These are phyloP conservation scores for Pichia sporocuriosa DNA, from an alignment of 805 yeast genomes.

Conservation along the genomic window DNA sequence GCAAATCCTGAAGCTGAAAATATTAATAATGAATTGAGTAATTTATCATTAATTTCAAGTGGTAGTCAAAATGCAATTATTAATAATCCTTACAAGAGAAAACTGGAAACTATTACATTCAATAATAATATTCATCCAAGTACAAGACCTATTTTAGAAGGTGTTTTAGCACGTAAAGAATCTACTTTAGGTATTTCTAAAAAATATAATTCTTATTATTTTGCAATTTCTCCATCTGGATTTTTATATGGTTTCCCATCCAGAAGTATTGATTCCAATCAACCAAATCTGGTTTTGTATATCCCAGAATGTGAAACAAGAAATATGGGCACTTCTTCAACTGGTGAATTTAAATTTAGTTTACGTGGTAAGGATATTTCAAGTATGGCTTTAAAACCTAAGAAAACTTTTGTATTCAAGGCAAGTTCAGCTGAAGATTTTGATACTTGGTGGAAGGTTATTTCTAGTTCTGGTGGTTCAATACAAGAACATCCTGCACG, in stretches of 20 bases:
- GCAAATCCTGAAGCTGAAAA: constrained; percentile 1
- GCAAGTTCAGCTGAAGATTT: constrained; percentile 40
- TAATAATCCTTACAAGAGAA: constrained; percentile 28
- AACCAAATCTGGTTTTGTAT: constrained; percentile 40
- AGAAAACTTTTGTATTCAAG: constrained; percentile 32
- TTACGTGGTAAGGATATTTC: constrained; percentile 30
- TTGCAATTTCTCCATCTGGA: constrained; percentile 40
- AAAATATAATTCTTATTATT: constrained; percentile 38
- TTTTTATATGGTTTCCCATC: constrained; percentile 42
- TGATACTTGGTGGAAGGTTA: constrained; percentile 38
- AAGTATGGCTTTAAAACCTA: constrained; percentile 32
- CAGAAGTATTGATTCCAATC: constrained; percentile 34
- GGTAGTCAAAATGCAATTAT: constrained; percentile 9
- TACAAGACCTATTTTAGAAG: constrained; percentile 41
- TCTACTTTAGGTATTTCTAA: constrained; percentile 33
- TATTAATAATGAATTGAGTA: constrained; percentile 12
- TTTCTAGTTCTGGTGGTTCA: constrained; percentile 26
- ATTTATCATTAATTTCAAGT: constrained; percentile 9
- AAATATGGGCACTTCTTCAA: constrained; percentile 13
- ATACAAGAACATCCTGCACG: constrained; percentile 3
- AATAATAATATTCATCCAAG: constrained; percentile 35
- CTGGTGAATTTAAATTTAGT: constrained; percentile 34
- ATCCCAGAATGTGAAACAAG: constrained; percentile 40
- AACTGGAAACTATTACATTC: constrained; percentile 31
- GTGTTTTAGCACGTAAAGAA: constrained; percentile 39